Base-by-base conservation (phyloP, 2,329 filamentous ascomycete species). In the Sordariomycetes sp. region DNA sequence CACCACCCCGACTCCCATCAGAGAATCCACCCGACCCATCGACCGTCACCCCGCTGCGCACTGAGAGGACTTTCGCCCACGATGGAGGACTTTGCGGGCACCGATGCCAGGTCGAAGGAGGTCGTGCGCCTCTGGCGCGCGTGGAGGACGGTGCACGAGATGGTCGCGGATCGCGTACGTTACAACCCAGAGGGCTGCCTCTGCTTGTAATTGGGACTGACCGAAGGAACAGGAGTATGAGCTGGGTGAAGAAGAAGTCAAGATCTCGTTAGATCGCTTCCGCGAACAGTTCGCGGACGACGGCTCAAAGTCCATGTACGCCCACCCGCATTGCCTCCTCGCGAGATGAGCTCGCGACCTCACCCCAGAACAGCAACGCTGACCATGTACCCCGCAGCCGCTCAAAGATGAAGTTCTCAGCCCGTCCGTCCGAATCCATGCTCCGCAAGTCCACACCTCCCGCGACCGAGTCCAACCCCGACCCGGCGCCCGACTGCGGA, bases 81-180 rank as follows among this genome's bases (percentile, higher is more conserved):
- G 24, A 64, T 64, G 61, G 58, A 62, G 44, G 51, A 53, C 47
- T 57, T 39, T 29, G 59, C 66, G 54, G 60, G 65, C 34, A 67
- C 68, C 37, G 59, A 68, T 29, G 63, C 62, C 43, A 68, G 66
- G 56, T 58, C 64, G 45, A 70, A 70, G 55, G 63, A 67, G 58
- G 58, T 70, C 32, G 64, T 72, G 50, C 79, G 84, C 54, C 76
- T 95, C 47, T 98, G 92, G 90, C 84, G 90, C 59, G 86, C 88
- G 49, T 93, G 86, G 77, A 79, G 79, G 61, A 98, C 92, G 8
- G 79, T 87, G 32, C 86, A 94, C 60, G 86, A 98, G 70, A 94
- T 98, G 90, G 82, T 92, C 48, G 70, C 75, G 41, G 92, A 96
- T 59, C 69, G 90, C 58, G 88, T 94, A 75, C 50, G 82, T 30